Base-by-base conservation (phyloP, 345 rosid genomes). In the Gossypium rotundifolium region DNA sequence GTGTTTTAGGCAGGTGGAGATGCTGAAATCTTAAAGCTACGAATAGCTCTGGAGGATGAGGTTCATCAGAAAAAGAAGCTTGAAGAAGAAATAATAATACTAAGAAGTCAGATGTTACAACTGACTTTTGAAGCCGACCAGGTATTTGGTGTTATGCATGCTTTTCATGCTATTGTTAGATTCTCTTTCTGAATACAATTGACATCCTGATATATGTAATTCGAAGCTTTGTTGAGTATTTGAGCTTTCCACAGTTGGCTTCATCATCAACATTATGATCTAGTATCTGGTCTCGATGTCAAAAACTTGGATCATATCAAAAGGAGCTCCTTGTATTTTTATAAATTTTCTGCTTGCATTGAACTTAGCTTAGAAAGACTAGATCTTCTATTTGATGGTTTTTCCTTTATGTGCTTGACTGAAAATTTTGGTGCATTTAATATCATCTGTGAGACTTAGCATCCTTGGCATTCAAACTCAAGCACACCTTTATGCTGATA, bases 121-220 rank as follows among this genome's bases (percentile, higher is more conserved):
- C 79, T 93, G 82, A 90, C 90, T 75, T 86, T 89, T 79, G 98
- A 93, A 79, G 93, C 97, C 68, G 98, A 96, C 75, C 97, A 96
- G 98, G 99, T 96, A 84, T 71, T 59, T 46, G 49, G 29, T 62
- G 63, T 75, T 25, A 51, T 48, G 58, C 65, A 22, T 55, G 40
- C 33, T 38, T 48, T 57, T 70, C 46, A 14, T 23, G 11, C 17
- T 38, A 33, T 53, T 33, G 22, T 71, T 54, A n/a, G 13, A 44
- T 40, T 55, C 38, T 38, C 53, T 55, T 38, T 45, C 52, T 22
- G 18, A 42, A 22, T 40, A 38, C 29, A 55, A 4, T 71, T 38
- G 62, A 38, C 60, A 11, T 57, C 18, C 22, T 7, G 29, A 57
- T n/a, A 16, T 62, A 16, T 25, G 27, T 22, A 65, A 74, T 64